Percentiles rank a stretch among this genome's conserved stretches.
Evolutionary conservation across 1,139 yeast genomes (phyloP).

Genomic region (Tardiomyces depauwii): DNA sequence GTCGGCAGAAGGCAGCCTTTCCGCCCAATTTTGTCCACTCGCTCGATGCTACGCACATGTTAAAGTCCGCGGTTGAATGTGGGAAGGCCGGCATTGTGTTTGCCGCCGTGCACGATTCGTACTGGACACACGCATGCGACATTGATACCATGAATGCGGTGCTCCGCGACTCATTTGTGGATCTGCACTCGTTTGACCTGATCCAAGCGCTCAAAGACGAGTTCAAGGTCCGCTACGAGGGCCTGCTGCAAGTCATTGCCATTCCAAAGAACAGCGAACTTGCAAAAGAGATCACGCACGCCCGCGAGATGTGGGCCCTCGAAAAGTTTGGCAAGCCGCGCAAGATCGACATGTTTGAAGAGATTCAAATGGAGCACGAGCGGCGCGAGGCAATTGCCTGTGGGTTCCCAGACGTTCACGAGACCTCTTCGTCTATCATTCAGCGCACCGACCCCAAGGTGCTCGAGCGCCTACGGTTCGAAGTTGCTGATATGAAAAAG

Average conservation of each 20-base stretch:
- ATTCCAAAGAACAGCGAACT: slow-evolving; percentile 19
- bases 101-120: slow-evolving; percentile 96
- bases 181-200: slow-evolving; percentile 63
- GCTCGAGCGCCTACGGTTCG: not conserved
- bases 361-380: slow-evolving; percentile 55
- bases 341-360: slow-evolving; percentile 58
- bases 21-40: slow-evolving; percentile 97
- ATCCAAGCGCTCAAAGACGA: slow-evolving; percentile 63
- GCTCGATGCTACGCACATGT: slow-evolving; percentile 94
- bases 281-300: not conserved
- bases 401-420: slow-evolving; percentile 27
- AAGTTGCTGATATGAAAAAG: not conserved
- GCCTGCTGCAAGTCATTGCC: slow-evolving; percentile 46
- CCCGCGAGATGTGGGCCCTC: slow-evolving; percentile 9
- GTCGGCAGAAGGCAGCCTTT: slow-evolving; percentile 86
- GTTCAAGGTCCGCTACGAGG: slow-evolving; percentile 68
- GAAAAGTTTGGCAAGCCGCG: slow-evolving; percentile 19
- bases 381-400: slow-evolving; percentile 41
- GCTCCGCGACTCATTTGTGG: slow-evolving; percentile 70
- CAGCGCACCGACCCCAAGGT: not conserved
- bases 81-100: slow-evolving; percentile 57
- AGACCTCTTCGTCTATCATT: not conserved
- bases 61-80: slow-evolving; percentile 76
- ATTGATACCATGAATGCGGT: slow-evolving; percentile 61
- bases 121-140: slow-evolving; percentile 95